Evolutionary conservation across 306 rosid species (phyloP).

Genomic region (Parietaria judaica): DNA sequence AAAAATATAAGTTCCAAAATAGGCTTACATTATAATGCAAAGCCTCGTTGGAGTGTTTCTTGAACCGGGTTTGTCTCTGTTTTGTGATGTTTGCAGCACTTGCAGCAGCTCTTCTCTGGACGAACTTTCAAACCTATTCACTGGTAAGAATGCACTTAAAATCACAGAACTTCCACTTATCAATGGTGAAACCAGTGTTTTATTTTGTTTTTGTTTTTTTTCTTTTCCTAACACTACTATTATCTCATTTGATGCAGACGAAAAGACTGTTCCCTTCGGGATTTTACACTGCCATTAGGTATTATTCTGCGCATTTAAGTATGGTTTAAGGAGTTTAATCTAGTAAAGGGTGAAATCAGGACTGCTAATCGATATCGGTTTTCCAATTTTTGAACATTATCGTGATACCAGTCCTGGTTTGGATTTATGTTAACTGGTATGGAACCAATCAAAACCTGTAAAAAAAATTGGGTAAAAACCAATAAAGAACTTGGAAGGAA

Average conservation of each 20-base stretch:
- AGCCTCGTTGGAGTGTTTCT: neutral
- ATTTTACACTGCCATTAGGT: conserved; percentile 55
- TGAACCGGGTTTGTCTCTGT: conserved; percentile 1
- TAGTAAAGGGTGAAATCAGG: no score
- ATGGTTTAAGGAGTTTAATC: neutral
- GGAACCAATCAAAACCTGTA: no score
- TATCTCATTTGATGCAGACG: conserved; percentile 41
- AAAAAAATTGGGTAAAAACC: no score
- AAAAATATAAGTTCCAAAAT: neutral
- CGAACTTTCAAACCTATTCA: conserved; percentile 59
- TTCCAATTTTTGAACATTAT: no score
- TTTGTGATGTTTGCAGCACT: conserved; percentile 39
- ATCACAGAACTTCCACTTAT: conserved; percentile 1
- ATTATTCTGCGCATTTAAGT: conserved; percentile 14
- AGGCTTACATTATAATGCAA: neutral
- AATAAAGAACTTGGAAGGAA: no score
- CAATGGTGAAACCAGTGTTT: neutral
- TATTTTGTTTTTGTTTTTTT: conserved; percentile 3
- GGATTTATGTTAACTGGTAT: no score
- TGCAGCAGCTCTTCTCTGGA: conserved; percentile 65
- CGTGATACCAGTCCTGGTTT: no score
- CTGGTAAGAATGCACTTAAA: conserved; percentile 35
- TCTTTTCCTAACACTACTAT: conserved; percentile 4
- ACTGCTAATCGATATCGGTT: no score
- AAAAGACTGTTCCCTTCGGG: conserved; percentile 71